Evolutionary conservation across 148 eudicot species (phyloP).

Genomic region (Rhododendron ovatum): DNA sequence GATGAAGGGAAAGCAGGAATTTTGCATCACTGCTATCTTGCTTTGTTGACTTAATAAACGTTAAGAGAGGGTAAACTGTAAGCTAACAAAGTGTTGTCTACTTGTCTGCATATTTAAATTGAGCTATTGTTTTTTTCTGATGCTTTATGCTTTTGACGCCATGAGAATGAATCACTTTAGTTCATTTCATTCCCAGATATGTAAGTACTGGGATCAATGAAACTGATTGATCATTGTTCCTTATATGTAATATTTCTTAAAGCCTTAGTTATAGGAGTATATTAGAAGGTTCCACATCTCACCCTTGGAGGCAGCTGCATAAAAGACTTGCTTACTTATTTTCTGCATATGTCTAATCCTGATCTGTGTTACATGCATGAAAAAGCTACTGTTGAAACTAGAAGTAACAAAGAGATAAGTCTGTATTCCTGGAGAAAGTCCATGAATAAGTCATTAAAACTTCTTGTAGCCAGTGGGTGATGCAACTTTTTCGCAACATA

Average conservation of each 20-base stretch:
- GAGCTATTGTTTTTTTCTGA: background rate
- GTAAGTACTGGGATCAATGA: background rate
- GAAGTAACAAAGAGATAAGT: background rate
- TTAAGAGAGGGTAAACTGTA: background rate
- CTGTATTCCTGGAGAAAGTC: background rate
- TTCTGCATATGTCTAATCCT: background rate
- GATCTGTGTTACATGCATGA: background rate
- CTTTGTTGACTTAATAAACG: background rate
- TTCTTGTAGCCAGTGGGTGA: background rate
- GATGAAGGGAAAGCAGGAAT: background rate
- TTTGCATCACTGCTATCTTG: background rate
- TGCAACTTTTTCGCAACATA: background rate
- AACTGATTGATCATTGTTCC: background rate
- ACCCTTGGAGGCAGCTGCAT: background rate
- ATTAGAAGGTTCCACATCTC: background rate
- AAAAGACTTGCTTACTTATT: background rate
- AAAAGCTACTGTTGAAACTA: background rate
- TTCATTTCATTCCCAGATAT: background rate
- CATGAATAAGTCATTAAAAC: background rate
- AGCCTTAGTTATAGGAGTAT: background rate
- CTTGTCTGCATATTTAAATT: background rate
- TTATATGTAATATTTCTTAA: background rate
- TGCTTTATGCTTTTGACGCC: background rate
- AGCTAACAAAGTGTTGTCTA: background rate
- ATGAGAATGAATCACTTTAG: background rate